A percentile compares a stretch with the other conserved stretches of the same genome.
Conservation (phyloP, 2,329 filamentous ascomycete species). For the Ceratocystis huliohia region DNA sequence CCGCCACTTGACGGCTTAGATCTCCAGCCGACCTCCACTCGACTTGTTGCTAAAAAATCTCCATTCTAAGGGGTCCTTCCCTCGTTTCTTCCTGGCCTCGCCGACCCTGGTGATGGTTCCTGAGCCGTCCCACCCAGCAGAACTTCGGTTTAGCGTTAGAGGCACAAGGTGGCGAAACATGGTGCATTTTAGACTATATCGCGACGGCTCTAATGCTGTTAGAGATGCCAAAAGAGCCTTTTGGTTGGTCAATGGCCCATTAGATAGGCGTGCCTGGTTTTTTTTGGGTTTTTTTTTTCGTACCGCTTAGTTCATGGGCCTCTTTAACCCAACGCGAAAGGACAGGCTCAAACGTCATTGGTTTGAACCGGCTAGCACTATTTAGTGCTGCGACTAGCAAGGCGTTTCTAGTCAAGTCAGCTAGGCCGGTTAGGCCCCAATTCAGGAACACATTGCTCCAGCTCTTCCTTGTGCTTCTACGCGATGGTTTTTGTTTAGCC, state of each 20-base stretch:
- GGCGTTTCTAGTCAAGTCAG: not conserved
- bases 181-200: not conserved
- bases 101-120: constrained; percentile 7
- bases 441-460: not conserved
- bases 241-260: not conserved
- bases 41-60: not conserved
- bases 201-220: not conserved
- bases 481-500: not conserved
- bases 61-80: constrained; percentile 4
- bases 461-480: not conserved
- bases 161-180: constrained; percentile 3
- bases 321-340: not conserved
- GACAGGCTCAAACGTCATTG: not conserved
- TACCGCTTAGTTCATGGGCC: not conserved
- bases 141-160: not conserved
- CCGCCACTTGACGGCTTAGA: too few relatives aligned
- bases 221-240: constrained; percentile 3
- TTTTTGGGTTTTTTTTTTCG: too few relatives aligned
- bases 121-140: not conserved
- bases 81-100: not conserved
- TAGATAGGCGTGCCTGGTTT: not conserved
- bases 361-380: not conserved
- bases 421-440: too few relatives aligned
- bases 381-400: not conserved
- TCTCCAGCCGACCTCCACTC: not conserved